Evolutionary conservation across 1,284 basidiomycete genomes (phyloP).

Genomic region (Apiotrichum mycotoxinovorans): DNA sequence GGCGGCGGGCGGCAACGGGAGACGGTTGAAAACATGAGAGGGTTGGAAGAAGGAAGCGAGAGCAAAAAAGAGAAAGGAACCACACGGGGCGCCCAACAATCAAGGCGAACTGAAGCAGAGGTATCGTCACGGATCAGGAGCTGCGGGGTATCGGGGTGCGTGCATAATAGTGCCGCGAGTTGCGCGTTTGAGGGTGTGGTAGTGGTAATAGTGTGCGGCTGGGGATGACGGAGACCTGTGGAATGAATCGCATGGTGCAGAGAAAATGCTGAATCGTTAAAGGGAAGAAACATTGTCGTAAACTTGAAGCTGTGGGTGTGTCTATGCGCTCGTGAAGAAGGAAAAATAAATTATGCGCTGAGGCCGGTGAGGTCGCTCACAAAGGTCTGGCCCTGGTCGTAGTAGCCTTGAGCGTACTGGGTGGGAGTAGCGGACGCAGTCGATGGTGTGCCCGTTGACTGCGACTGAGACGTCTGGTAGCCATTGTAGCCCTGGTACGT

Average conservation of each 20-base stretch:
- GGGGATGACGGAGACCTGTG: neutral
- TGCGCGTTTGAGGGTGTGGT: neutral
- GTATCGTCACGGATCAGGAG: neutral
- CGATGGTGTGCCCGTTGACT: conserved; percentile 1
- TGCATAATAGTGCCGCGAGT: too few relatives aligned
- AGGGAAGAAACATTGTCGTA: conserved; percentile 1
- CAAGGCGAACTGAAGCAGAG: neutral
- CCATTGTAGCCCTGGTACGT: conserved; percentile 2
- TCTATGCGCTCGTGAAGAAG: neutral
- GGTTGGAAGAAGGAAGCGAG: too few relatives aligned
- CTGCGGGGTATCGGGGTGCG: neutral
- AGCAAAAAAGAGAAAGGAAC: neutral
- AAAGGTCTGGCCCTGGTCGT: conserved; percentile 11
- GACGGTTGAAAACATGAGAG: neutral
- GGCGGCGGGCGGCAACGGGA: neutral
- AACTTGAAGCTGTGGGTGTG: too few relatives aligned
- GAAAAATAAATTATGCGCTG: conserved; percentile 4
- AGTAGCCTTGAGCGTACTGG: conserved; percentile 9
- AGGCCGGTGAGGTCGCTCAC: conserved; percentile 15
- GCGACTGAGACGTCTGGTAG: conserved; percentile 1
- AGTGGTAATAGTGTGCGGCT: neutral
- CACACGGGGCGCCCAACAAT: neutral
- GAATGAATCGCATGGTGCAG: neutral
- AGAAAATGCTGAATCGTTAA: conserved; percentile 1
- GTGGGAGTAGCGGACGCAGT: conserved; percentile 1